Evolutionary conservation across 768 basidiomycete genomes (phyloP).

Genomic region (Collybia sp.): DNA sequence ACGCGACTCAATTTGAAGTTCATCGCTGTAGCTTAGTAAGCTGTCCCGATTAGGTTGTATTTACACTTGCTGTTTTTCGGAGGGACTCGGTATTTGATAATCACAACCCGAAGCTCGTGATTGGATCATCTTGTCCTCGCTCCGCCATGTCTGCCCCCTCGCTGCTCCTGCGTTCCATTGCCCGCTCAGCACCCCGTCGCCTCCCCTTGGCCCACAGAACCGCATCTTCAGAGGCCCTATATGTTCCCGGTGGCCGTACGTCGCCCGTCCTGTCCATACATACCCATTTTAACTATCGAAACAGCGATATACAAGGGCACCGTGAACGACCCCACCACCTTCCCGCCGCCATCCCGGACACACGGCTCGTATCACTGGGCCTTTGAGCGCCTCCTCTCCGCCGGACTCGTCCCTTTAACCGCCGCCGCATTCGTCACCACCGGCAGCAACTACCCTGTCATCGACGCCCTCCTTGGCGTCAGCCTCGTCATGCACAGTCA

Average conservation of each 20-base stretch:
- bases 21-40: no score
- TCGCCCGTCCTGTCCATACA: slow-evolving; percentile 11
- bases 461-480: slow-evolving; percentile 87
- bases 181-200: no score
- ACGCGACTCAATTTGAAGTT: no score
- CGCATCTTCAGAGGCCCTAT: no score
- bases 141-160: no score
- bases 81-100: no score
- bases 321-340: slow-evolving; percentile 91
- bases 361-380: slow-evolving; percentile 93
- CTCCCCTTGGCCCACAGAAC: no score
- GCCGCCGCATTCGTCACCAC: slow-evolving; percentile 81
- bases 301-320: slow-evolving; percentile 85
- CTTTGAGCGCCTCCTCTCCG: slow-evolving; percentile 90
- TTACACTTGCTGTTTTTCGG: no score
- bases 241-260: slow-evolving; percentile 72
- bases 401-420: slow-evolving; percentile 83
- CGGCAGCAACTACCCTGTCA: slow-evolving; percentile 70
- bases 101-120: no score
- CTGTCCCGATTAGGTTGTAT: no score
- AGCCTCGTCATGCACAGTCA: slow-evolving; percentile 93
- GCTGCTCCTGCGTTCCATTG: no score
- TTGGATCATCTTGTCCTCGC: no score
- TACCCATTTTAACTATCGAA: background rate
- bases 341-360: slow-evolving; percentile 73